Percentiles rank a stretch among this genome's conserved stretches.
Evolutionary conservation across 2,329 filamentous ascomycete species (phyloP).

Genomic region (Paecilomyces dactylethromorphus): DNA sequence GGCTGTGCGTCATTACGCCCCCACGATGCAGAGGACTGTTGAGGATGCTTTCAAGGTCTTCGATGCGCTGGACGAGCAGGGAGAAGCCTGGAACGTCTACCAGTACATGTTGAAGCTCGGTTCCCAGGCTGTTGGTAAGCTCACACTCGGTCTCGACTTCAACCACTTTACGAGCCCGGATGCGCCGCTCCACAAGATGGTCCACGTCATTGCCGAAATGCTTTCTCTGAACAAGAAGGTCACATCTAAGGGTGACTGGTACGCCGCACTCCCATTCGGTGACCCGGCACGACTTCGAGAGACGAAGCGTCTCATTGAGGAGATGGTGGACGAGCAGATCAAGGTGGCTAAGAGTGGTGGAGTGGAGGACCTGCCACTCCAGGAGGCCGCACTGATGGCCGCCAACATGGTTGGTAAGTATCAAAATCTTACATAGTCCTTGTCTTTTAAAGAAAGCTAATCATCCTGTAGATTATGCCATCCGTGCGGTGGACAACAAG

Average conservation of each 20-base stretch:
- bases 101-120: slow-evolving; percentile 45
- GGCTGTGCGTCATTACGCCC: slow-evolving; percentile 55
- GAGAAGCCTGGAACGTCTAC: slow-evolving; percentile 43
- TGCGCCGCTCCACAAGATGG: slow-evolving; percentile 46
- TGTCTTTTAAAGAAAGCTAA: neutral
- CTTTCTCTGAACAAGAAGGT: slow-evolving; percentile 56
- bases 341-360: slow-evolving; percentile 13
- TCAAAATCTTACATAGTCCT: neutral
- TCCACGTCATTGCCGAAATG: slow-evolving; percentile 43
- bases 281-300: slow-evolving; percentile 40
- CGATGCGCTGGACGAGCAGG: slow-evolving; percentile 42
- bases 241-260: slow-evolving; percentile 50
- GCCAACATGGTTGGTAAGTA: slow-evolving; percentile 32
- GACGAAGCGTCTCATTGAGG: slow-evolving; percentile 10
- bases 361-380: slow-evolving; percentile 22
- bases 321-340: slow-evolving; percentile 7
- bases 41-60: slow-evolving; percentile 45
- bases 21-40: slow-evolving; percentile 51
- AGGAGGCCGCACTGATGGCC: slow-evolving; percentile 39
- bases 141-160: slow-evolving; percentile 40
- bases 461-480: slow-evolving; percentile 10
- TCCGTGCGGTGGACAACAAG: slow-evolving; percentile 36
- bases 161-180: slow-evolving; percentile 39
- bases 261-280: slow-evolving; percentile 51
- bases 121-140: slow-evolving; percentile 38